Evolutionary conservation across 495 filamentous ascomycete genomes (phyloP), one percentile per base, ranked within the genome.

Genomic region (Penicillium ochrochloron): DNA sequence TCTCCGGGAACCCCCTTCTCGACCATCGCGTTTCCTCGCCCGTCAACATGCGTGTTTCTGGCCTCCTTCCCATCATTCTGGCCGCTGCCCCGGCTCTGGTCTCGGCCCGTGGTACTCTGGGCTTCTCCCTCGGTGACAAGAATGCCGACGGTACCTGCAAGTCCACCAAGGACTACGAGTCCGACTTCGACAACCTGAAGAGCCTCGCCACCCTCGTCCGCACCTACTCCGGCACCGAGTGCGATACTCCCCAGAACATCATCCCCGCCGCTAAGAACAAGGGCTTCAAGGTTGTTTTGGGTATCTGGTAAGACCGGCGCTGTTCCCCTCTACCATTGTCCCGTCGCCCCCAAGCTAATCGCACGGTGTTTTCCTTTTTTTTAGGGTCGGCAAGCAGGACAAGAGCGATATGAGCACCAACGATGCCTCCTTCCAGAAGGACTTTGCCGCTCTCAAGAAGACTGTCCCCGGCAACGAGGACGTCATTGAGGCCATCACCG

Each of bases 271-370:
- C 92, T 10, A 85, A 89, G 78, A 73, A 73, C 56, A 89, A 88
- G 75, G 84, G 83, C n/a, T 89, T 91, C 78, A 79, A 92, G 78
- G 89, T 93, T 64, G 79, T 93, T 10, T 73, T 94, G 58, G 91
- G 90, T 64, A 84, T 93, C 69, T 94, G 91, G 91, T 91, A 80
- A 58, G 67, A 34, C 75, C n/a, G n/a, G 1, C 17, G n/a, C 50
- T 23, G 34, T 41, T 31, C 57, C 50, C 42, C 14, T 34, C 23
- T 57, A n/a, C 21, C 51, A 11, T 35, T 11, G 10, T 14, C 21
- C 12, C 21, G 29, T 31, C 15, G 33, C 33, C 29, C 31, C 60
- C 42, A 31, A 60, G 63, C 31, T 63, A 42, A 61, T 61, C 68
- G 19, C 37, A 27, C 34, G n/a, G 23, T 6, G 27, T 52, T 35